Evolutionary conservation across 371 early-diverging fungal species (phyloP).

Genomic region (Rhizopus arrhizus): DNA sequence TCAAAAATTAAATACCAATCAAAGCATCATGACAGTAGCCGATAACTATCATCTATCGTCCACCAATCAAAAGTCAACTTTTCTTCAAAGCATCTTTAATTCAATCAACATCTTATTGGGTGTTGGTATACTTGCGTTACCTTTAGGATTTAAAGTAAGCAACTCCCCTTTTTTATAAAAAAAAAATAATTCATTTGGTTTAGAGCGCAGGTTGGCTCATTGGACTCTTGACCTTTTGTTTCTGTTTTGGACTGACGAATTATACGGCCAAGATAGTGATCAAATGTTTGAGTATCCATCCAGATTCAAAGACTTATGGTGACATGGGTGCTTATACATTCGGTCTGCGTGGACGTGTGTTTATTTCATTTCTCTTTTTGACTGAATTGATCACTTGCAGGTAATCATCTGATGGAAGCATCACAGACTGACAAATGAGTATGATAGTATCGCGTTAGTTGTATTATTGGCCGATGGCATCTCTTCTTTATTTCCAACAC

Average conservation of each 20-base stretch:
- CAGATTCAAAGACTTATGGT: conserved; percentile 59
- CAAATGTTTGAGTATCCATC: conserved; percentile 58
- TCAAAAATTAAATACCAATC: conserved; percentile 32
- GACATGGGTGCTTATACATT: conserved; percentile 73
- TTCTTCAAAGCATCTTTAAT: conserved; percentile 56
- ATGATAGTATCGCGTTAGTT: conserved; percentile 37
- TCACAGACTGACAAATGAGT: not conserved
- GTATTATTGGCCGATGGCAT: conserved; percentile 49
- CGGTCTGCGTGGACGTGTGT: conserved; percentile 61
- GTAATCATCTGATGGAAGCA: conserved; percentile 9
- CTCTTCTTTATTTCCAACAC: conserved; percentile 45
- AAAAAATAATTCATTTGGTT: no score
- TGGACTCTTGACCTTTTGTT: conserved; percentile 57
- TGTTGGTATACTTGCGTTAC: conserved; percentile 60
- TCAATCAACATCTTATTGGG: conserved; percentile 68
- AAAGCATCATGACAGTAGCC: conserved; percentile 40
- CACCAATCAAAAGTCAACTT: conserved; percentile 41
- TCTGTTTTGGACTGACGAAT: conserved; percentile 60
- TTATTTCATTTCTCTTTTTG: conserved; percentile 59
- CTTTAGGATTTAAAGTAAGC: conserved; percentile 62
- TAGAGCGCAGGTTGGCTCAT: conserved; percentile 65
- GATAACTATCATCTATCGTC: conserved; percentile 24
- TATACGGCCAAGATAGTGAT: conserved; percentile 69
- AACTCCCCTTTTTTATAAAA: not conserved
- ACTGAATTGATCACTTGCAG: conserved; percentile 69